phyloP scores from a whole-genome alignment of 2,329 filamentous ascomycete species.

The Bipolaris oryzae region DNA sequence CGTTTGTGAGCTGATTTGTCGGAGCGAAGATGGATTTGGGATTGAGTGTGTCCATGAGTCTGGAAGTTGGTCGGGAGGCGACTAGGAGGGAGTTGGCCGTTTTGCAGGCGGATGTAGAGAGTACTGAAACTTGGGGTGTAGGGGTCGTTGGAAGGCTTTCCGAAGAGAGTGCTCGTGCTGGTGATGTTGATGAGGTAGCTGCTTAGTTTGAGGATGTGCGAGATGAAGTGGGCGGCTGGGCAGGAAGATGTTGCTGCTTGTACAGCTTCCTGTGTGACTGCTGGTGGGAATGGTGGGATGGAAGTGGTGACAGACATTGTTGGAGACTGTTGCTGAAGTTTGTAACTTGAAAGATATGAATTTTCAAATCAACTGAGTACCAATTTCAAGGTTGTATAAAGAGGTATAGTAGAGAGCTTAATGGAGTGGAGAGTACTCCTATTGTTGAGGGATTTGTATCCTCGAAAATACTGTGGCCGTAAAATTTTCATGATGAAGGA shows the following conservation, averaged over 20 bases:
- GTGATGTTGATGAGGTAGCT: constrained; percentile 19
- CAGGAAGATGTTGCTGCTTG: constrained; percentile 9
- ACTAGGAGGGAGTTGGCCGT: constrained; percentile 29
- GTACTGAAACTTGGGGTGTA: constrained; percentile 39
- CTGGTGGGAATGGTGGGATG: constrained; percentile 19
- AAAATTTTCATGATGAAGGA: constrained; percentile 9
- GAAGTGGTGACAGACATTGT: constrained; percentile 10
- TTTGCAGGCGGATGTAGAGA: constrained; percentile 44
- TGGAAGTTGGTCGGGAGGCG: constrained; percentile 21
- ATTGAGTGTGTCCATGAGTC: constrained; percentile 10
- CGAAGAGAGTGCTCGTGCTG: constrained; percentile 19
- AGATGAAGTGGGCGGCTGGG: constrained; percentile 24
- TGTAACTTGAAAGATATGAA: not conserved
- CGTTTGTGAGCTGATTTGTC: constrained; percentile 53
- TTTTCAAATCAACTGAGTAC: not conserved
- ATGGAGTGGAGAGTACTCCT: not conserved
- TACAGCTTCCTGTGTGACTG: constrained; percentile 24
- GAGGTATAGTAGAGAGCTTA: not conserved
- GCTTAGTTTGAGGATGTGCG: constrained; percentile 26
- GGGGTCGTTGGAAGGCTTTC: constrained; percentile 11
- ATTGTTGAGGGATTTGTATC: not conserved
- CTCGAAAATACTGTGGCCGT: not conserved
- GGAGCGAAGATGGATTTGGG: constrained; percentile 43
- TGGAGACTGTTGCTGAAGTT: not conserved
- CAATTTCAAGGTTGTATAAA: not conserved